Evolutionary conservation across 192 early-diverging fungal species (phyloP).

Genomic region (Pilobolus umbonatus): DNA sequence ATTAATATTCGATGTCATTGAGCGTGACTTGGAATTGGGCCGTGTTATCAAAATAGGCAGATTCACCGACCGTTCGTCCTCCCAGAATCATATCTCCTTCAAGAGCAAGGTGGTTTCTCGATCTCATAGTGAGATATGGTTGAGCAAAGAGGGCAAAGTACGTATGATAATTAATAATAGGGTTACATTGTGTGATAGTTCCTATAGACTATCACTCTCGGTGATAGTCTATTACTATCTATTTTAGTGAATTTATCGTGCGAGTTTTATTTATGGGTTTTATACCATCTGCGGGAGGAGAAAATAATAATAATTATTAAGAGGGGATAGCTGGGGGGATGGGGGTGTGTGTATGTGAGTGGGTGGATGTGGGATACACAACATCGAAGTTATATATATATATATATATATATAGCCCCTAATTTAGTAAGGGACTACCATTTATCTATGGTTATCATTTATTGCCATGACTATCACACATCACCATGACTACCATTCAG

Average conservation of each 20-base stretch:
- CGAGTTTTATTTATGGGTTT: neutral
- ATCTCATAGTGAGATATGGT: slow-evolving; percentile 84
- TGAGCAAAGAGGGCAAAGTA: slow-evolving; percentile 58
- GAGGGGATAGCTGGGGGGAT: neutral
- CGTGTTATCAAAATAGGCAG: slow-evolving; percentile 56
- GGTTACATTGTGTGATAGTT: neutral
- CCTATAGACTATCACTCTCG: neutral
- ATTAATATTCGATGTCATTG: slow-evolving; percentile 57
- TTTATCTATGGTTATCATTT: no score
- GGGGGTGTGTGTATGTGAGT: neutral
- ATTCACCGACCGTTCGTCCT: slow-evolving; percentile 51
- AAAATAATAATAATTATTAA: neutral
- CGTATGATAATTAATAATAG: neutral
- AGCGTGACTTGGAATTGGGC: slow-evolving; percentile 47
- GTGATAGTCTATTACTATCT: no score
- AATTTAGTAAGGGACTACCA: no score
- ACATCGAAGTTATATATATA: neutral
- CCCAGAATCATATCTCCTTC: slow-evolving; percentile 62
- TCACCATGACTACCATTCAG: no score
- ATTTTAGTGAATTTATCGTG: no score
- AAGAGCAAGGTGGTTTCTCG: slow-evolving; percentile 82
- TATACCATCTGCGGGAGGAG: neutral
- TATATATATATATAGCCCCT: neutral
- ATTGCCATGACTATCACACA: no score
- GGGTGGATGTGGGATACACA: neutral